Evolutionary conservation across 1,139 yeast genomes (phyloP).

Genomic region (Candida dubliniensis): DNA sequence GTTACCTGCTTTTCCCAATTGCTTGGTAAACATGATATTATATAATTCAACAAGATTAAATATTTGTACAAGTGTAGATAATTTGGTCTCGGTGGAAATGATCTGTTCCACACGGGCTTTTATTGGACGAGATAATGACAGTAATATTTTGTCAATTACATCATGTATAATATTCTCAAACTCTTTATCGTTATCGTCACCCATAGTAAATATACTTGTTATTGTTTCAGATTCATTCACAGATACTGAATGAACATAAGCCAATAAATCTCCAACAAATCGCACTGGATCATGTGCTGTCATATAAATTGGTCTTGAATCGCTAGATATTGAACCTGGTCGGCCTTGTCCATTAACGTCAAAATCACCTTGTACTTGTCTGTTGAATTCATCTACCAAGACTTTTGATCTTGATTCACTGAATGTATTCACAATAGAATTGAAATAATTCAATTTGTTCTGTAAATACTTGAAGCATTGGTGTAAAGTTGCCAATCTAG

Average conservation of each 20-base stretch:
- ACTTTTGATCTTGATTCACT: constrained; percentile 58
- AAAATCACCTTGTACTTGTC: constrained; percentile 45
- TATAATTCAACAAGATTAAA: constrained; percentile 68
- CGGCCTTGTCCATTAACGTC: constrained; percentile 5
- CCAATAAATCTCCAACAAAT: constrained; percentile 83
- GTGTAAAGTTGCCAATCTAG: constrained; percentile 32
- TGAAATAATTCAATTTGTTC: constrained; percentile 49
- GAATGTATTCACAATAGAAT: constrained; percentile 44
- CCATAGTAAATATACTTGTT: constrained; percentile 37
- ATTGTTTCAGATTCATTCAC: constrained; percentile 86
- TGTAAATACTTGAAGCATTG: constrained; percentile 33
- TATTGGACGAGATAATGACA: constrained; percentile 41
- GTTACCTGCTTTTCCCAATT: constrained; percentile 22
- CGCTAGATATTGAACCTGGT: constrained; percentile 15
- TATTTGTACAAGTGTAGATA: constrained; percentile 56
- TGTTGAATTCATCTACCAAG: constrained; percentile 58
- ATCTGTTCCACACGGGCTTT: constrained; percentile 62
- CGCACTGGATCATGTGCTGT: constrained; percentile 81
- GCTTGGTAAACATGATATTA: constrained; percentile 63
- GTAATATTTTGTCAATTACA: constrained; percentile 33
- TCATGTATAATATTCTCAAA: constrained; percentile 29
- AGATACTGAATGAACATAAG: constrained; percentile 85
- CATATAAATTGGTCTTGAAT: constrained; percentile 54
- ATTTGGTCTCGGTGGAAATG: constrained; percentile 62
- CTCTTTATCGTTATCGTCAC: constrained; percentile 17